Conservation (phyloP, 495 filamentous ascomycete species). For the Penicillium steckii region DNA sequence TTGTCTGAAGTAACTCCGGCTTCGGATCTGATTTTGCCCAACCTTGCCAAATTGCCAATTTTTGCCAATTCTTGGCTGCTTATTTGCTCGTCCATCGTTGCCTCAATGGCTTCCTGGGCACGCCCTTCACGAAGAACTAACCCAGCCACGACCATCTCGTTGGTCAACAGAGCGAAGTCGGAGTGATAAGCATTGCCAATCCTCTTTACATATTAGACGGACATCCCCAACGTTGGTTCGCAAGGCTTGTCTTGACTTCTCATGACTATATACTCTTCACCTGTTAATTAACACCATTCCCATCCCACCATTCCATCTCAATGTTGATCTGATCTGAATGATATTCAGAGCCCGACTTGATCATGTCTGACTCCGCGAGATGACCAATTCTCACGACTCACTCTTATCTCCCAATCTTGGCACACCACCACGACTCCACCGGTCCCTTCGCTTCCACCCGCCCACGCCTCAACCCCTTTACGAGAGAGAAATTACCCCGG, state of each 20-base stretch:
- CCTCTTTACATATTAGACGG: slow-evolving; percentile 17
- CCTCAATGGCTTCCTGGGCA: neutral
- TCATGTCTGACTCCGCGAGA: neutral
- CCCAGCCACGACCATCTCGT: neutral
- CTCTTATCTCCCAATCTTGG: slow-evolving; percentile 26
- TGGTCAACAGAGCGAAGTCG: slow-evolving; percentile 19
- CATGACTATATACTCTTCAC: neutral
- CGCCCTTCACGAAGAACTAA: neutral
- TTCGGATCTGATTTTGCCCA: too few species aligned
- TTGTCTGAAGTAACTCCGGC: too few species aligned
- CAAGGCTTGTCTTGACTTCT: neutral
- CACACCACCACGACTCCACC: slow-evolving; percentile 23
- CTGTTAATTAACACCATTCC: neutral
- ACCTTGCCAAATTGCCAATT: neutral
- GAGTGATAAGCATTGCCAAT: slow-evolving; percentile 17
- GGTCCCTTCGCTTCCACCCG: slow-evolving; percentile 1
- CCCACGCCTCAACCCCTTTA: slow-evolving; percentile 12
- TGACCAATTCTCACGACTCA: slow-evolving; percentile 25
- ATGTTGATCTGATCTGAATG: too few species aligned
- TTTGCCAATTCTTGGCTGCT: neutral
- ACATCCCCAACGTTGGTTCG: slow-evolving; percentile 2
- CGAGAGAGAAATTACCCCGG: slow-evolving; percentile 35
- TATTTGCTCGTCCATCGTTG: neutral
- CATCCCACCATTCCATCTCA: too few species aligned
- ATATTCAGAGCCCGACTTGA: neutral